Evolutionary conservation across 2,329 filamentous ascomycete genomes (phyloP), one percentile per base, ranked within the genome.

Genomic region (Colletotrichum sp.): DNA sequence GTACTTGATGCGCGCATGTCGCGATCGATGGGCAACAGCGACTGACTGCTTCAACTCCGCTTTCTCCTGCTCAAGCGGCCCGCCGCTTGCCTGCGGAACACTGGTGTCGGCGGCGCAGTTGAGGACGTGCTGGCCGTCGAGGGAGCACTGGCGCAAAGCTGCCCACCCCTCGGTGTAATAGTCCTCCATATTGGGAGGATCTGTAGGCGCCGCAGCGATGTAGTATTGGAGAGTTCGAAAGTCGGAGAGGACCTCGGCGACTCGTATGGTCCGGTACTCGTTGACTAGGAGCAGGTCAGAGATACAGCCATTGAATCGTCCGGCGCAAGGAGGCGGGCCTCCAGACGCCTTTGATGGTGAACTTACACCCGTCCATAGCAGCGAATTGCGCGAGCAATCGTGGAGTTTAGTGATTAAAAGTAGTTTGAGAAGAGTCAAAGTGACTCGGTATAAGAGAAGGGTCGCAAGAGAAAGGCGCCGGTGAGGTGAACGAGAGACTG

Each of bases 131-230:
- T 92, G 91, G 8, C 92, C 92, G 79, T 93, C 92, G 57, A 92
- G 80, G 67, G 88, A 86, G 84, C 91, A 93, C 83, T 93, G 92
- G 57, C 92, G 89, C 67, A 93, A 84, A 18, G 88, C 88, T 6
- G 89, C 87, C 91, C 91, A 93, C 26, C 92, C 92, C 77, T 92
- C 91, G 15, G 91, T 92, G 83, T 91, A 90, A 80, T 92, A 92
- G 80, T 93, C 92, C 69, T 90, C 88, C 73, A 86, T 84, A 82
- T 91, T 84, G 5, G 83, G 80, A 9, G 92, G 90, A n/a, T 91
- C 87, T 70, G 87, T 87, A 15, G 90, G 90, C 9, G 86, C 89
- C 12, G 88, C 87, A 39, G 91, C 89, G 80, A 93, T 93, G 81
- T 89, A 90, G 82, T 90, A 91, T 81, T 93, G 92, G 30, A 93